Conservation (phyloP, 768 basidiomycete species). For the Hydnomerulius pinastri region DNA sequence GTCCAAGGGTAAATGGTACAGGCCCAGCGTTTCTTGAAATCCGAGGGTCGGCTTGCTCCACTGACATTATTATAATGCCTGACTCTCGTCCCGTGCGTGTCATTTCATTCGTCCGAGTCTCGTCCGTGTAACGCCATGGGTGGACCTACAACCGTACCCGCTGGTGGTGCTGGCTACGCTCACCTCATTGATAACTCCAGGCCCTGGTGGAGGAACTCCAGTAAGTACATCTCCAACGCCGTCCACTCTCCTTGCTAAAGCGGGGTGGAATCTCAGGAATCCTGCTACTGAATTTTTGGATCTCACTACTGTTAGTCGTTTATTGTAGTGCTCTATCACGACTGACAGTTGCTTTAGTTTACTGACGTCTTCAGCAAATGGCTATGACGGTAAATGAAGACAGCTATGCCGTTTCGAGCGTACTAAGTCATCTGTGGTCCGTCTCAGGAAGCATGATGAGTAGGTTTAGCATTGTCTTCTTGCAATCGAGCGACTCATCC, state of each 20-base stretch:
- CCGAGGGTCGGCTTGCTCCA: no score
- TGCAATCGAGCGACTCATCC: neutral
- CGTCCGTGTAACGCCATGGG: no score
- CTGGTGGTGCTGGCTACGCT: conserved; percentile 39
- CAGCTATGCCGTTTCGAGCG: no score
- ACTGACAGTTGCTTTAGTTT: conserved; percentile 20
- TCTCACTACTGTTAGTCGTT: conserved; percentile 57
- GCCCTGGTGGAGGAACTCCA: conserved; percentile 72
- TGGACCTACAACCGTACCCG: conserved; percentile 44
- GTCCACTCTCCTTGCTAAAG: neutral
- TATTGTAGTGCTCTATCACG: no score
- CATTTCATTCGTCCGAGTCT: no score
- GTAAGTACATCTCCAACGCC: conserved; percentile 39
- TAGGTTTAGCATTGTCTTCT: conserved; percentile 11
- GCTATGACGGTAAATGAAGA: no score
- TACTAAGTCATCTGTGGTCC: no score
- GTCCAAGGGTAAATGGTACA: no score
- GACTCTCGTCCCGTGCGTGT: no score
- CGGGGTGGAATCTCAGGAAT: no score
- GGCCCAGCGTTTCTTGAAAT: no score
- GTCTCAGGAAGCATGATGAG: conserved; percentile 47
- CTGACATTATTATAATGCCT: no score
- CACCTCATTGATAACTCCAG: conserved; percentile 62
- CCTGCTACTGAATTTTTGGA: conserved; percentile 64
- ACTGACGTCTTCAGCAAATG: conserved; percentile 40